Evolutionary conservation across 495 filamentous ascomycete species (phyloP), one percentile per base, ranked within the genome.

Genomic region (Rhypophila decipiens): DNA sequence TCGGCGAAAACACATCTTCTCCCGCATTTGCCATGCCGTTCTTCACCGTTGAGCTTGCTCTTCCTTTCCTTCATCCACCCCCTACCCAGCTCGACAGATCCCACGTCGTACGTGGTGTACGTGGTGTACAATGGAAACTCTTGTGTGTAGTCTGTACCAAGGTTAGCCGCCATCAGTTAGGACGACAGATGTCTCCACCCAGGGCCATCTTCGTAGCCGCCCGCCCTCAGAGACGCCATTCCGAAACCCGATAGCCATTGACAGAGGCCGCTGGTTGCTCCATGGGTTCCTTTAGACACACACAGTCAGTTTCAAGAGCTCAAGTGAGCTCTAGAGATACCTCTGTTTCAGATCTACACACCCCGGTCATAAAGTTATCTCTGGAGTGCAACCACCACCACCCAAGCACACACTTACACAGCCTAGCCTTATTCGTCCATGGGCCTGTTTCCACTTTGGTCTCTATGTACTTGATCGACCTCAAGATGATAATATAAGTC

Each of bases 141-240:
- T n/a, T n/a, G n/a, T n/a, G n/a, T n/a, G n/a, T n/a, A n/a, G n/a
- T n/a, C n/a, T n/a, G n/a, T n/a, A n/a, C n/a, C n/a, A n/a, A n/a
- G 42, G 41, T 61, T 72, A 71, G 55, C 70, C 70, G 67, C 68
- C 68, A 61, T 68, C 60, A 58, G 49, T 47, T 29, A 49, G 36
- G 46, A 42, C 44, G 39, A 47, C 59, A 47, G 24, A 29, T 24
- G 44, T 51, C 51, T 53, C 56, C 56, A 56, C 52, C 46, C 38
- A 24, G 47, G 53, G 58, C 47, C 63, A 13, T 23, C 39, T 61
- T 59, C 46, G 61, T 74, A 74, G 64, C 71, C 71, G 71, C 71
- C 71, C 65, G 52, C 51, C 65, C 68, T 60, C 67, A 72, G 61
- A 73, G 56, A 71, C 71, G 71, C 71, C 69, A 66, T 72, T 58